Base-by-base conservation (phyloP, 1,284 basidiomycete genomes). In the Heterobasidion occidentale region DNA sequence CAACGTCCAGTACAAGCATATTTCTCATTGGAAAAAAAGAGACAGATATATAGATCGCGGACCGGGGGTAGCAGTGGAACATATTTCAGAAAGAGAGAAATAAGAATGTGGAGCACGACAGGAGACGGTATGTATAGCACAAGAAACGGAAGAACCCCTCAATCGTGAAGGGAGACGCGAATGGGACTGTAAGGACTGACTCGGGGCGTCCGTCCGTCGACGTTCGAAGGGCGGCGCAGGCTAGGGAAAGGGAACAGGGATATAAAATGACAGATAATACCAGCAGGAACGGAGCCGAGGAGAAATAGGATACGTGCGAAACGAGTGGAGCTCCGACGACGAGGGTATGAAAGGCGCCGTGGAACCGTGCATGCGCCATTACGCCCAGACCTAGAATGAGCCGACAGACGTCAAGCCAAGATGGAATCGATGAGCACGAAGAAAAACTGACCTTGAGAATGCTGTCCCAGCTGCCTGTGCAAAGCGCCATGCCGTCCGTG, bases 381-480 rank as follows among this genome's bases (percentile, higher is more conserved):
- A 77, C 59, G 76, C 76, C 75, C 75, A 77, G 57, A 77, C 74
- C 76, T 77, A 56, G 20, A 15, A 36, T 47, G 20, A 47, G 36
- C 42, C 36, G 42, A 48, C 55, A 20, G 53, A 38, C 42, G 15
- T 46, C 14, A 36, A 46, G 8, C 27, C 36, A 19, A 19, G 54
- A 17, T 17, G 46, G 33, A 45, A 36, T 46, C 36, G 42, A 19
- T 34, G 20, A 9, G 19, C 50, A 36, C 33, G 50, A 36, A 53
- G 19, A 19, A 34, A 20, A 0, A 79, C 86, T 67, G 69, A 95
- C 92, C 86, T 94, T 88, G 71, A 98, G 85, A 60, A 94, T 90
- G 71, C 90, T 92, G 71, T 99, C 96, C 97, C 96, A 99, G 69
- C 88, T 92, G 58, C 96, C 96, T 45, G 97, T 99, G 79, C 94